A percentile compares a stretch with the other conserved stretches of the same genome.
These are phyloP conservation scores for Wallacemonas sp. DNA, from an alignment of 208 protist genomes.

Conservation along the genomic window DNA sequence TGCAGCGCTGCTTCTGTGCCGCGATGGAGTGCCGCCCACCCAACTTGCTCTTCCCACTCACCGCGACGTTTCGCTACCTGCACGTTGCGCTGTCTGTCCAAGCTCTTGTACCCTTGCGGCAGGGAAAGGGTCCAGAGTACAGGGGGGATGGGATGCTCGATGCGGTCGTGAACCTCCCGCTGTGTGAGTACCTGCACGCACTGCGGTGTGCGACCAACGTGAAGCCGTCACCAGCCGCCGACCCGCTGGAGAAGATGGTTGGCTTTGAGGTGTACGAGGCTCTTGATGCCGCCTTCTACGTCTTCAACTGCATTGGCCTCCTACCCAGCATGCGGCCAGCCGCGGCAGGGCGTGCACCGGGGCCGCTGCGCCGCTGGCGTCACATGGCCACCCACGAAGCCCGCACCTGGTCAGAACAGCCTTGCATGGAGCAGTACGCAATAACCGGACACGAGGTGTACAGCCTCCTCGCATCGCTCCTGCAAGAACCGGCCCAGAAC, in stretches of 20 bases:
- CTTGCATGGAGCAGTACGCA: conserved; percentile 16
- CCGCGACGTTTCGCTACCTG: conserved; percentile 53
- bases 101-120: conserved; percentile 41
- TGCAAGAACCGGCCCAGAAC: conserved; percentile 20
- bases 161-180: conserved; percentile 26
- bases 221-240: conserved; percentile 5
- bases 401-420: conserved; percentile 7
- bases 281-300: conserved; percentile 45
- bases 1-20: conserved; percentile 47
- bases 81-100: conserved; percentile 46
- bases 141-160: conserved; percentile 29
- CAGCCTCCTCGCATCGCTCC: conserved; percentile 17
- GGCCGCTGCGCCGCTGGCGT: conserved; percentile 40
- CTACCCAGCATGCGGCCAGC: conserved; percentile 29
- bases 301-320: conserved; percentile 42
- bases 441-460: conserved; percentile 5
- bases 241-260: conserved; percentile 12
- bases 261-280: conserved; percentile 52
- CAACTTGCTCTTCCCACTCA: conserved; percentile 43
- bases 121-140: conserved; percentile 21
- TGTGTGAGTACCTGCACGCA: conserved; percentile 44
- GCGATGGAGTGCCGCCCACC: conserved; percentile 24
- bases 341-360: neutral
- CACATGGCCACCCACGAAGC: conserved; percentile 32
- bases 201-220: conserved; percentile 49